These are phyloP conservation scores for Flueggea neowawraea DNA, from an alignment of 441 rosid genomes.

Conservation along the genomic window DNA sequence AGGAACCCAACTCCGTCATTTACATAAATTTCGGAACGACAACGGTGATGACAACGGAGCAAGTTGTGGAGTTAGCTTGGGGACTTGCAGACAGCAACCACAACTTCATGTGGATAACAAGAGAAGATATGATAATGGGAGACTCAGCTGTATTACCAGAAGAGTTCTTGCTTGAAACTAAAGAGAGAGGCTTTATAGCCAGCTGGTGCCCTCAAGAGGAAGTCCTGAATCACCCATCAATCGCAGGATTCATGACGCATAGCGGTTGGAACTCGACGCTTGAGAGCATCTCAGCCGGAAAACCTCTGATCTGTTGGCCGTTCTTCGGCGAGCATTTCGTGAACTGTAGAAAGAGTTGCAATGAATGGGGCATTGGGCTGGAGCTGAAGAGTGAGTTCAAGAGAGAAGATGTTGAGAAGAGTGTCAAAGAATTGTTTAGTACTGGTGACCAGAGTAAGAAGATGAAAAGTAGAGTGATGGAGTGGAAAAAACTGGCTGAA, in stretches of 20 bases:
- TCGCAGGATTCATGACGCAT: conserved; percentile 49
- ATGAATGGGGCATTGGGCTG: conserved; percentile 47
- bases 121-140: conserved; percentile 44
- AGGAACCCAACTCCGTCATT: conserved; percentile 35
- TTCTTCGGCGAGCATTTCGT: conserved; percentile 59
- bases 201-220: conserved; percentile 27
- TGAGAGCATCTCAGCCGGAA: conserved; percentile 39
- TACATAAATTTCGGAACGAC: conserved; percentile 52
- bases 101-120: conserved; percentile 43
- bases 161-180: conserved; percentile 39
- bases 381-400: conserved; percentile 40
- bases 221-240: conserved; percentile 41
- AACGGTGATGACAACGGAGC: conserved; percentile 30
- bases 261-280: conserved; percentile 57
- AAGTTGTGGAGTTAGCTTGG: conserved; percentile 47
- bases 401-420: conserved; percentile 40
- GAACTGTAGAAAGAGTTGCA: no score
- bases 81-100: conserved; percentile 45
- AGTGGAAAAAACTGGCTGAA: conserved; percentile 31
- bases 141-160: conserved; percentile 35
- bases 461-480: conserved; percentile 32
- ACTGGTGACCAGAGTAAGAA: conserved; percentile 32
- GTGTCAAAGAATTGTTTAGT: conserved; percentile 40
- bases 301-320: conserved; percentile 62
- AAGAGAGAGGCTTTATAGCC: conserved; percentile 3